phyloP scores from a whole-genome alignment of 1,139 yeast species.

The Geotrichum cucujoidarum region DNA sequence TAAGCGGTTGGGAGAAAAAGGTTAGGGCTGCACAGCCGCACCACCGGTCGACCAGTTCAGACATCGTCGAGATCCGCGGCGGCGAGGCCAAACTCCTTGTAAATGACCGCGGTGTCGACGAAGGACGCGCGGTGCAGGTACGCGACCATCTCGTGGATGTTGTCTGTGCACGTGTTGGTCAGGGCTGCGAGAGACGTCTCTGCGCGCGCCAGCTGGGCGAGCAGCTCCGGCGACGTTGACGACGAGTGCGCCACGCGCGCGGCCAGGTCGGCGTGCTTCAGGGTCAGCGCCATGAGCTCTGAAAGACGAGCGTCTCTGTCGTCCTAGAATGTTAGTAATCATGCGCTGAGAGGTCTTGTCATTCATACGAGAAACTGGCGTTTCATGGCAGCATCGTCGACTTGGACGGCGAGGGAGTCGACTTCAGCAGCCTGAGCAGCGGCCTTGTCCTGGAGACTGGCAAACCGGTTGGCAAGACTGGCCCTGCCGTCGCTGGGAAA shows the following conservation, averaged over 20 bases:
- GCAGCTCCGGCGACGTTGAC: conserved; percentile 26
- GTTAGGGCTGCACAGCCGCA: neutral
- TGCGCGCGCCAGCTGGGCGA: conserved; percentile 16
- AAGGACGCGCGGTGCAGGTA: conserved; percentile 27
- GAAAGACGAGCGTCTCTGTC: conserved; percentile 7
- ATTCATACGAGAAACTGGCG: conserved; percentile 15
- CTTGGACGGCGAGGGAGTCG: conserved; percentile 5
- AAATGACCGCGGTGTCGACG: conserved; percentile 23
- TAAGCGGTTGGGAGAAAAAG: neutral
- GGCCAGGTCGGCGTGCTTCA: conserved; percentile 19
- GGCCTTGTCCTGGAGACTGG: conserved; percentile 21
- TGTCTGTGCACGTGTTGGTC: conserved; percentile 31
- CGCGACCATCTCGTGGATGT: conserved; percentile 29
- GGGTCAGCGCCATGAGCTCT: neutral
- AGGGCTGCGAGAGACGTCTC: conserved; percentile 10
- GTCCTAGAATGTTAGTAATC: conserved; percentile 4
- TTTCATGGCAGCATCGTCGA: conserved; percentile 15
- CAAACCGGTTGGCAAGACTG: conserved; percentile 20
- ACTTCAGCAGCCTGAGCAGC: conserved; percentile 16
- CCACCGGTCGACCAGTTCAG: neutral
- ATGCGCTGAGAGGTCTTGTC: neutral
- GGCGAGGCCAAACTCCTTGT: conserved; percentile 31
- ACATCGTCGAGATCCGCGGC: conserved; percentile 25
- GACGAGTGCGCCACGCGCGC: conserved; percentile 28
- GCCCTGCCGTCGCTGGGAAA: conserved; percentile 41